Evolutionary conservation across 192 early-diverging fungal species (phyloP), one percentile per base, ranked within the genome.

Genomic region (Coemansia sp.): DNA sequence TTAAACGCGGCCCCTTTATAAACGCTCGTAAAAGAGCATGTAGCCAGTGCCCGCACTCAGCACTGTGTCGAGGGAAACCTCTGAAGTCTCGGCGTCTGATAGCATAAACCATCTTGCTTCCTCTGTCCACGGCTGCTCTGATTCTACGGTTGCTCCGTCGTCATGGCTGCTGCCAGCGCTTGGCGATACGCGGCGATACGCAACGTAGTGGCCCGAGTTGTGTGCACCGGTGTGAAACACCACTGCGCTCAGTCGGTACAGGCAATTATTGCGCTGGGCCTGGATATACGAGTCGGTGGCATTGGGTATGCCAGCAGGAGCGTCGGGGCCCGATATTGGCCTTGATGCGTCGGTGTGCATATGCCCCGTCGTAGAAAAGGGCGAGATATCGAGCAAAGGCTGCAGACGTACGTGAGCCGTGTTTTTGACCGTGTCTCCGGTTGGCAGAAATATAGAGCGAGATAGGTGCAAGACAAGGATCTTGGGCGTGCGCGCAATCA

Each of bases 171-270:
- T 22, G 6, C 59, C 27, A 9, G 38, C 27, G 51, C 17, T 42
- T 15, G 53, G 32, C 9, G 51, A 22, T 3, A 89, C 86, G 3
- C 89, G 74, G 22, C 96, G 86, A 71, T 95, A 96, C 0, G 94
- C 90, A 29, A 93, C 86, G 86, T 94, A 98, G 62, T 98, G 96
- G 7, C 96, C 96, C 3, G 86, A 90, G 40, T 96, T 86, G 74
- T 98, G 96, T 1, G 75, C 80, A 6, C 96, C 96, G 25, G 87
- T 80, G 68, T 98, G 96, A 2, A 95, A 83, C 24, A 98, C 89
- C 5, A 95, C 90, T 10, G 94, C 86, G 31, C 75, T 84, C 15
- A 98, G 79, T 10, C 86, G 86, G 68, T 97, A 98, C 24, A 78
- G 66, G 35, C 84, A 77, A 64, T 72, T 74, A 40, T 67, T 70